Evolutionary conservation across 2,329 filamentous ascomycete genomes (phyloP).

Genomic region (Colletotrichum kahawae): DNA sequence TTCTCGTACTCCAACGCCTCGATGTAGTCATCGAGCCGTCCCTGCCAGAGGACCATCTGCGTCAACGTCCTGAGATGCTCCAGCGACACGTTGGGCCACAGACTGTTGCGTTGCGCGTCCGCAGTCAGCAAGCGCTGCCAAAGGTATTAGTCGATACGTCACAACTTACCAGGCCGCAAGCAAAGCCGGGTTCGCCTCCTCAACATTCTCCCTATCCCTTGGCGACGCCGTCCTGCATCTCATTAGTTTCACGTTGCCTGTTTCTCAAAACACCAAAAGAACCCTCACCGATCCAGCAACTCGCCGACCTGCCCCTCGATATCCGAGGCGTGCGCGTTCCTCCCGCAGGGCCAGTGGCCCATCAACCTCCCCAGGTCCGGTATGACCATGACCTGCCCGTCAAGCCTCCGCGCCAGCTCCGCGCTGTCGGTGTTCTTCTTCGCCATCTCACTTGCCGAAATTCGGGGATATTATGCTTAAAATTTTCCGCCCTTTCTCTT

Average conservation of each 20-base stretch:
- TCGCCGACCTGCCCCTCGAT: background rate
- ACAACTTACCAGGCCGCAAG: slow-evolving; percentile 10
- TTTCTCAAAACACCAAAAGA: background rate
- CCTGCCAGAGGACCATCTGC: slow-evolving; percentile 18
- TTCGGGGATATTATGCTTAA: background rate
- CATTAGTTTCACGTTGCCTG: background rate
- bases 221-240: background rate
- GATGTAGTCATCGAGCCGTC: slow-evolving; percentile 17
- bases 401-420: slow-evolving; percentile 3
- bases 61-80: slow-evolving; percentile 1
- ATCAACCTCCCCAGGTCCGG: slow-evolving; percentile 8
- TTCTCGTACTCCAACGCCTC: slow-evolving; percentile 8
- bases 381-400: slow-evolving; percentile 9
- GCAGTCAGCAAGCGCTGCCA: background rate
- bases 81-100: slow-evolving; percentile 5
- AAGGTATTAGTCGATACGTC: background rate
- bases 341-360: slow-evolving; percentile 14
- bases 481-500: background rate
- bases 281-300: background rate
- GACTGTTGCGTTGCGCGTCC: background rate
- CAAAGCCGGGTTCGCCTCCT: slow-evolving; percentile 12
- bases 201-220: background rate
- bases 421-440: background rate
- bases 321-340: background rate
- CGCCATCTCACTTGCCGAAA: background rate